phyloP scores from a whole-genome alignment of 805 yeast genomes.

The Metschnikowia anglica region DNA sequence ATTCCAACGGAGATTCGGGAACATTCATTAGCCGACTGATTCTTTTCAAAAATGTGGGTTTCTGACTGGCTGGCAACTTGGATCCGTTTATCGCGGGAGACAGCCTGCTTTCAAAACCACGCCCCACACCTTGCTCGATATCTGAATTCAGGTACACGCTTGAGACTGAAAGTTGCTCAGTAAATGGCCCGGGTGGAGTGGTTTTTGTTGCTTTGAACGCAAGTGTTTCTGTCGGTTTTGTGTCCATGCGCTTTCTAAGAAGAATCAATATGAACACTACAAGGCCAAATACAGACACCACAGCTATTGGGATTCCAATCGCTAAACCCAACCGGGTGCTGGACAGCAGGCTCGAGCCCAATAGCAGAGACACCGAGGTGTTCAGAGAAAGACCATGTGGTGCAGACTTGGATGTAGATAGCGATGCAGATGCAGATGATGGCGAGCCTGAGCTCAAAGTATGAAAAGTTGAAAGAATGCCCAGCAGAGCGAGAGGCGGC shows the following conservation, averaged over 20 bases:
- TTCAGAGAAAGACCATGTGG: conserved; percentile 1
- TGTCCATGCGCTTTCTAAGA: conserved; percentile 14
- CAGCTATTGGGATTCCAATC: conserved; percentile 34
- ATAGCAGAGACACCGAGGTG: conserved; percentile 2
- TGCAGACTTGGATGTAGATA: conserved; percentile 2
- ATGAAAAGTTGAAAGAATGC: not conserved
- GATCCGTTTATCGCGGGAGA: not conserved
- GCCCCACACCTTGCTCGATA: conserved; percentile 6
- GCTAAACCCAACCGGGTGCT: conserved; percentile 30
- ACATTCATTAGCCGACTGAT: conserved; percentile 26
- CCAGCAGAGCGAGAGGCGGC: not conserved
- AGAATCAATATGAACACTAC: conserved; percentile 15
- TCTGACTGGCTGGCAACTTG: not conserved
- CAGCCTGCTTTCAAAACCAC: not conserved
- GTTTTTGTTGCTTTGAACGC: conserved; percentile 6
- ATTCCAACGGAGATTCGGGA: conserved; percentile 22
- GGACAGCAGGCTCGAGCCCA: conserved; percentile 6
- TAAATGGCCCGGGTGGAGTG: not conserved
- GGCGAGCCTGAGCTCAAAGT: not conserved
- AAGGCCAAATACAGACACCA: conserved; percentile 25
- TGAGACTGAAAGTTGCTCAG: conserved; percentile 6
- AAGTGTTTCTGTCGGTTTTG: conserved; percentile 10
- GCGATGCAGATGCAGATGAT: not conserved
- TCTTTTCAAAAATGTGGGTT: conserved; percentile 9
- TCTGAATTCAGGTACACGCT: conserved; percentile 10